These are phyloP conservation scores for Paragyromitra xinjiangensis DNA, from an alignment of 495 filamentous ascomycete genomes.

Conservation along the genomic window DNA sequence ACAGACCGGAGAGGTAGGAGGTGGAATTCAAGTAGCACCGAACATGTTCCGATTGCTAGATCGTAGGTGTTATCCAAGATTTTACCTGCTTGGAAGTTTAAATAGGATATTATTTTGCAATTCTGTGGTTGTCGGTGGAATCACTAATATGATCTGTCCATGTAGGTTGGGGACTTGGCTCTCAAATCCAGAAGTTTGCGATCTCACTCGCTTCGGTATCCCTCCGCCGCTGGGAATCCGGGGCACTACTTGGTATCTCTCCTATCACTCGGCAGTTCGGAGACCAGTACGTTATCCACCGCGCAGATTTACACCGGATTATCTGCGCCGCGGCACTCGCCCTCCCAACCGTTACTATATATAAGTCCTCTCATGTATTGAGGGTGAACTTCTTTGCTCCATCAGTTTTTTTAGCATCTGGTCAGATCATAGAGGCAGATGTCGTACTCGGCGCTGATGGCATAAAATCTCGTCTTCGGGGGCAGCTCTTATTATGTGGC, in stretches of 20 bases:
- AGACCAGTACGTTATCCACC: constrained; percentile 75
- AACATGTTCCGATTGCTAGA: constrained; percentile 82
- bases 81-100: background rate
- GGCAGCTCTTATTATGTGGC: constrained; percentile 66
- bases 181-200: constrained; percentile 26
- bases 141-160: background rate
- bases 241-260: constrained; percentile 25
- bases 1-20: constrained; percentile 65
- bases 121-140: constrained; percentile 61
- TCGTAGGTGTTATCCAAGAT: constrained; percentile 60
- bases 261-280: constrained; percentile 72
- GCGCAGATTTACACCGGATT: constrained; percentile 73
- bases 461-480: constrained; percentile 73
- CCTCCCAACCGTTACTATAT: constrained; percentile 77
- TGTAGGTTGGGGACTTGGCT: constrained; percentile 3
- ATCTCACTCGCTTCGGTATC: constrained; percentile 34
- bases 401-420: constrained; percentile 66
- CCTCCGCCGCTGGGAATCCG: constrained; percentile 65
- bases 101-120: background rate
- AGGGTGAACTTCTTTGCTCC: constrained; percentile 65
- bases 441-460: constrained; percentile 77
- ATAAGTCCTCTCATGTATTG: constrained; percentile 68
- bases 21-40: constrained; percentile 81
- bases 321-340: constrained; percentile 80
- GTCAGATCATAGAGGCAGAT: constrained; percentile 70